These are phyloP conservation scores for Chaetomium tenue DNA, from an alignment of 495 filamentous ascomycete species.

Conservation along the genomic window DNA sequence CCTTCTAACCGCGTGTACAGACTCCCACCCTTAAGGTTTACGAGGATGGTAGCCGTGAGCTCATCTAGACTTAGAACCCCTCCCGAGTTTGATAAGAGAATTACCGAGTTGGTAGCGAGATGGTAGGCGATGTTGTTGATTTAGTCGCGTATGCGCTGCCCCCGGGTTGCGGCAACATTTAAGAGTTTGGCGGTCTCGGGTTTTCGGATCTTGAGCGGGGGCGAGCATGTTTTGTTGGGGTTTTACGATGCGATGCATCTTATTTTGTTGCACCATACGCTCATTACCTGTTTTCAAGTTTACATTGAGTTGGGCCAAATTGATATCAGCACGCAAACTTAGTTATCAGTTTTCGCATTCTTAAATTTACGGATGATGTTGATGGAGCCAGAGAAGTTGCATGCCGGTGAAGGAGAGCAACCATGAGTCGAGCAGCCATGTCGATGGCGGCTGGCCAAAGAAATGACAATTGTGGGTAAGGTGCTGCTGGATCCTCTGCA, in stretches of 20 bases:
- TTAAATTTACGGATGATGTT: no score
- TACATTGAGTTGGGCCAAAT: no score
- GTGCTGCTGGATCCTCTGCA: no score
- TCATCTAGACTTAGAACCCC: constrained; percentile 6
- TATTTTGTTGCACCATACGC: background rate
- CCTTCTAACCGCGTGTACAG: constrained; percentile 12
- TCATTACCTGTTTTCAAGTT: background rate
- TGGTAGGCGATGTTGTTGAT: background rate
- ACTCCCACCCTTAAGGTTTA: constrained; percentile 29
- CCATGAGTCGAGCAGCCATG: no score
- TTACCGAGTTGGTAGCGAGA: background rate
- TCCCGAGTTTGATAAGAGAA: background rate
- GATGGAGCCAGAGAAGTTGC: no score
- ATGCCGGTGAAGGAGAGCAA: no score
- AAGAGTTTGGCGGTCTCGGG: background rate
- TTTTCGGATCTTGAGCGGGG: background rate
- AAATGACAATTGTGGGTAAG: no score
- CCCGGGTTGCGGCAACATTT: background rate
- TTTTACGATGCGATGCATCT: background rate
- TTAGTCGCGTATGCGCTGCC: background rate
- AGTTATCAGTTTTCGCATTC: no score
- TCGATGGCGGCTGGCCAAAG: no score
- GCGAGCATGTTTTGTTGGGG: background rate
- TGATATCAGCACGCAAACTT: no score
- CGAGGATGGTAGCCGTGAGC: constrained; percentile 31